Evolutionary conservation across 2,329 filamentous ascomycete species (phyloP), one percentile per base, ranked within the genome.

Genomic region (Penicillium decumbens): DNA sequence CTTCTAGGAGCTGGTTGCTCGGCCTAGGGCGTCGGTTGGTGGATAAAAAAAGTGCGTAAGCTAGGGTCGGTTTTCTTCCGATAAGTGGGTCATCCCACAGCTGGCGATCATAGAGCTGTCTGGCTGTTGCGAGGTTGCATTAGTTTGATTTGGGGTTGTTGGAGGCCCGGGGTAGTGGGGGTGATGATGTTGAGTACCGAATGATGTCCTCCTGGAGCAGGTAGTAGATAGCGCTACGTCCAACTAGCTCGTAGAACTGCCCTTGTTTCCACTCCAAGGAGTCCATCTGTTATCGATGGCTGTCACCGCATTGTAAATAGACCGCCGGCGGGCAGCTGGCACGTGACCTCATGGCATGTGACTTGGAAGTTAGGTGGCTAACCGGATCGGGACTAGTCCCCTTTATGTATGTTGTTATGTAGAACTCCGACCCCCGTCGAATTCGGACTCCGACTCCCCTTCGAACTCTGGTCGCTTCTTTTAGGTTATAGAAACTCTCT

Each of bases 261-360:
- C 32, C 1, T 3, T 2, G 7, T 18, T 15, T 35, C 15, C 32
- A 35, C 15, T 20, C 15, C 4, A 39, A 25, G 37, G 12, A 12
- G 20, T 39, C 25, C 37, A 9, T 23, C 18, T n/a, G 37, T n/a
- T 38, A 20, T 9, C 29, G 20, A 29, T 38, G n/a, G n/a, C 32
- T 12, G 24, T 23, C 18, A 41, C 32, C 15, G 28, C 33, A 46
- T 41, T 46, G 37, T 37, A 46, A 41, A 46, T 46, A 29, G 30
- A 13, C 6, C 33, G 25, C 37, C 28, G 15, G 15, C 15, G 15
- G 15, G 2, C 15, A 18, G 15, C 15, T 18, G 15, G 15, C 15
- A 18, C 15, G 15, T 18, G 15, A 18, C 15, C 15, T 18, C 15
- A 18, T 1, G 2, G 15, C 15, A 1, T 18, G 15, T 18, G 15